Percentiles rank a stretch among this genome's conserved stretches.
These are phyloP conservation scores for Thelephora aurantiotincta DNA, from an alignment of 768 basidiomycete genomes.

Conservation along the genomic window DNA sequence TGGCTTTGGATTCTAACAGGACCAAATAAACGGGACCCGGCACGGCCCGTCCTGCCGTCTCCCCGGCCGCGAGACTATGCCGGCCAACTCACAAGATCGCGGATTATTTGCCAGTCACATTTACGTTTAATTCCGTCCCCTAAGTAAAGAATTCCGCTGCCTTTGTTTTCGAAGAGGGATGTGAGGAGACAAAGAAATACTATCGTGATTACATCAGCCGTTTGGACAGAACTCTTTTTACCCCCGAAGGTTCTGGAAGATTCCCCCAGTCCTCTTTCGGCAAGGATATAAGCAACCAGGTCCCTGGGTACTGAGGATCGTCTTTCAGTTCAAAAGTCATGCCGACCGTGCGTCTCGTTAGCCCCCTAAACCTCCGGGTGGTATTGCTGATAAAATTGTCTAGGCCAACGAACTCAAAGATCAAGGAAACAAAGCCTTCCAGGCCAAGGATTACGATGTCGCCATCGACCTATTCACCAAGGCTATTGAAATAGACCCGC, in stretches of 20 bases:
- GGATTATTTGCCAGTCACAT: too few relatives aligned
- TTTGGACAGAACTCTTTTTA: too few relatives aligned
- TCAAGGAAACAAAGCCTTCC: slow-evolving; percentile 90
- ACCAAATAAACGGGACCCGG: too few relatives aligned
- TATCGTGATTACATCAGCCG: too few relatives aligned
- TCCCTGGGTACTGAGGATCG: background rate
- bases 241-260: background rate
- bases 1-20: too few relatives aligned
- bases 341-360: background rate
- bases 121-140: too few relatives aligned
- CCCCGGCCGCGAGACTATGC: too few relatives aligned
- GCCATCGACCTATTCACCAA: slow-evolving; percentile 75
- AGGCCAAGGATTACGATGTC: slow-evolving; percentile 82
- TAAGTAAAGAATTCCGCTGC: too few relatives aligned
- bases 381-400: background rate
- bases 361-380: background rate
- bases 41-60: too few relatives aligned
- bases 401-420: slow-evolving; percentile 55
- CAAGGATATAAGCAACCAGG: background rate
- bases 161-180: too few relatives aligned
- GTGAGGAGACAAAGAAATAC: too few relatives aligned
- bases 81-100: too few relatives aligned
- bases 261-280: background rate
- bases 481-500: slow-evolving; percentile 71
- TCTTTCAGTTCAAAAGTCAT: background rate